Percentiles rank a stretch among this genome's conserved stretches.
Evolutionary conservation across 2,329 filamentous ascomycete genomes (phyloP).

Genomic region (Exophiala bonariae): DNA sequence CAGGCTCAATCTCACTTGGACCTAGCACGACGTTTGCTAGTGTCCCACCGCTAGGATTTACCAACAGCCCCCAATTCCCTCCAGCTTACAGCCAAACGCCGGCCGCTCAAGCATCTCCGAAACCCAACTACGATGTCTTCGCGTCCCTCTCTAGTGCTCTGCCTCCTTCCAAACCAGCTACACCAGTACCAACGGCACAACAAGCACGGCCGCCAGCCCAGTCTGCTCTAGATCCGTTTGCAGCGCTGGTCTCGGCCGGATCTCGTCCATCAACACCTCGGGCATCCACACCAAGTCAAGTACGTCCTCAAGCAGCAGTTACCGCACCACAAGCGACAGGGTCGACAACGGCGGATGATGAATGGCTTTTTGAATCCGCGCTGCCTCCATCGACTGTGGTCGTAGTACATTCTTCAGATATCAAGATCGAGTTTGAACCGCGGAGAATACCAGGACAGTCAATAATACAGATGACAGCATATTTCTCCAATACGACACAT

Average conservation of each 20-base stretch:
- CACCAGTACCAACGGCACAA: conserved; percentile 46
- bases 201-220: conserved; percentile 40
- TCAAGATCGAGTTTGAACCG: conserved; percentile 74
- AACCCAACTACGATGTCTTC: conserved; percentile 60
- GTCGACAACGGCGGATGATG: conserved; percentile 67
- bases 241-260: conserved; percentile 53
- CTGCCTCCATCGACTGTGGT: conserved; percentile 70
- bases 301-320: conserved; percentile 25
- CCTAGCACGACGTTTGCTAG: conserved; percentile 57
- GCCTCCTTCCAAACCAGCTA: conserved; percentile 49
- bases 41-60: conserved; percentile 19
- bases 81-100: conserved; percentile 32
- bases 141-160: conserved; percentile 50
- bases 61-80: conserved; percentile 12
- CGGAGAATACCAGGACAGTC: conserved; percentile 51
- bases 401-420: conserved; percentile 66
- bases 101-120: conserved; percentile 46
- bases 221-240: conserved; percentile 59
- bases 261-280: conserved; percentile 48
- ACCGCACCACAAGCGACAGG: too few species aligned
- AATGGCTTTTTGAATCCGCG: conserved; percentile 91
- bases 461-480: conserved; percentile 69
- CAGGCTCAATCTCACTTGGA: conserved; percentile 81
- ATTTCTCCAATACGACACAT: conserved; percentile 79
- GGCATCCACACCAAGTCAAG: neutral